Percentiles rank a stretch among this genome's conserved stretches.
phyloP scores from a whole-genome alignment of 306 rosid genomes.

The Cucurbita pepo region DNA sequence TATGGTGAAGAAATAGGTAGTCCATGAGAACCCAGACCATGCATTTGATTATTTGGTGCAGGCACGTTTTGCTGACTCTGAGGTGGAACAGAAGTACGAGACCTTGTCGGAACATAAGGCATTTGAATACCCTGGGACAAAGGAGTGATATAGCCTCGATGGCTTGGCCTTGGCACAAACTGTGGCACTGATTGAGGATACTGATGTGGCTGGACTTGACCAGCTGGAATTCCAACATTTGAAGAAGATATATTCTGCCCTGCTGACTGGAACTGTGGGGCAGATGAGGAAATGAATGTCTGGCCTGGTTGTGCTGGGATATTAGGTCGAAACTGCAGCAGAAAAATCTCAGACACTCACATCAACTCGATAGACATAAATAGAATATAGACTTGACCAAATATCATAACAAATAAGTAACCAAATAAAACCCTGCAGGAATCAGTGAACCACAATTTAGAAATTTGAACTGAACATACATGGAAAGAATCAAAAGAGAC shows the following conservation, averaged over 20 bases:
- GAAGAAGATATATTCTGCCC: constrained; percentile 60
- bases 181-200: constrained; percentile 81
- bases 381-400: background rate
- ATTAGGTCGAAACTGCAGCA: constrained; percentile 61
- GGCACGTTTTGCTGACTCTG: constrained; percentile 63
- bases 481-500: background rate
- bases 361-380: background rate
- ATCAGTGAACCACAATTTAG: background rate
- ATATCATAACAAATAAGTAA: background rate
- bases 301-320: constrained; percentile 70
- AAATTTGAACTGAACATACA: background rate
- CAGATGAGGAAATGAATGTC: constrained; percentile 34
- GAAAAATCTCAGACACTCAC: constrained; percentile 4
- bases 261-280: constrained; percentile 59
- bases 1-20: constrained; percentile 54
- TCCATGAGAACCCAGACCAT: constrained; percentile 53
- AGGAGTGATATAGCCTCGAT: constrained; percentile 42
- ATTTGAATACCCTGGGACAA: constrained; percentile 51
- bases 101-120: constrained; percentile 69
- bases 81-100: constrained; percentile 40
- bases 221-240: constrained; percentile 47
- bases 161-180: constrained; percentile 57
- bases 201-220: constrained; percentile 61
- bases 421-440: background rate
- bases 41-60: constrained; percentile 56